phyloP scores from a whole-genome alignment of 768 basidiomycete species.

The Auriscalpium microsporum region DNA sequence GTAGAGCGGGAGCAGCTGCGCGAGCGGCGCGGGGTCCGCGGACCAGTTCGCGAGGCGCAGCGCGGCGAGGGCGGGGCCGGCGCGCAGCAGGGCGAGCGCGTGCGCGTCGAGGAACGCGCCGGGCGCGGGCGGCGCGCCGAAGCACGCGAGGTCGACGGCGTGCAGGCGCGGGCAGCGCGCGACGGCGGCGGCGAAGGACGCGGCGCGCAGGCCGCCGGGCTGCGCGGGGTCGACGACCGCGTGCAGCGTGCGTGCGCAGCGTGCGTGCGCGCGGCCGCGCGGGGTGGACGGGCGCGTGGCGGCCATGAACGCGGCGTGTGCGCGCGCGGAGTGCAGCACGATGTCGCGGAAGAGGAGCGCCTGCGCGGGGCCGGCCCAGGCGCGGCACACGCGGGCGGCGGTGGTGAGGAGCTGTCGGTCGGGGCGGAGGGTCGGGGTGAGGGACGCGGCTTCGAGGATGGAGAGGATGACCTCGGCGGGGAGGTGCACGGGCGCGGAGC shows the following conservation, averaged over 20 bases:
- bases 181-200: slow-evolving; percentile 51
- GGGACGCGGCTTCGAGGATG: slow-evolving; percentile 52
- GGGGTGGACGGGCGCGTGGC: slow-evolving; percentile 40
- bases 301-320: slow-evolving; percentile 44
- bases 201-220: slow-evolving; percentile 45
- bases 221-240: slow-evolving; percentile 63
- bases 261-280: slow-evolving; percentile 37
- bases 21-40: slow-evolving; percentile 44
- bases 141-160: slow-evolving; percentile 48
- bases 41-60: slow-evolving; percentile 70
- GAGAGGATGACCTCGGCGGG: slow-evolving; percentile 57
- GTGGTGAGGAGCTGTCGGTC: slow-evolving; percentile 36
- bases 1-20: slow-evolving; percentile 59
- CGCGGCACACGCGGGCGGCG: slow-evolving; percentile 52
- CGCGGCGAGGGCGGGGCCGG: slow-evolving; percentile 39
- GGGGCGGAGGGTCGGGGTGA: slow-evolving; percentile 26
- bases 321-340: slow-evolving; percentile 41
- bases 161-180: slow-evolving; percentile 50
- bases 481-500: slow-evolving; percentile 18
- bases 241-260: slow-evolving; percentile 47
- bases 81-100: slow-evolving; percentile 42
- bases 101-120: slow-evolving; percentile 21
- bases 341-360: slow-evolving; percentile 55
- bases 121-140: slow-evolving; percentile 39
- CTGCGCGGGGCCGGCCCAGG: slow-evolving; percentile 60